These are phyloP conservation scores for Cladophialophora chaetospira DNA, from an alignment of 2,329 filamentous ascomycete genomes.

Conservation along the genomic window DNA sequence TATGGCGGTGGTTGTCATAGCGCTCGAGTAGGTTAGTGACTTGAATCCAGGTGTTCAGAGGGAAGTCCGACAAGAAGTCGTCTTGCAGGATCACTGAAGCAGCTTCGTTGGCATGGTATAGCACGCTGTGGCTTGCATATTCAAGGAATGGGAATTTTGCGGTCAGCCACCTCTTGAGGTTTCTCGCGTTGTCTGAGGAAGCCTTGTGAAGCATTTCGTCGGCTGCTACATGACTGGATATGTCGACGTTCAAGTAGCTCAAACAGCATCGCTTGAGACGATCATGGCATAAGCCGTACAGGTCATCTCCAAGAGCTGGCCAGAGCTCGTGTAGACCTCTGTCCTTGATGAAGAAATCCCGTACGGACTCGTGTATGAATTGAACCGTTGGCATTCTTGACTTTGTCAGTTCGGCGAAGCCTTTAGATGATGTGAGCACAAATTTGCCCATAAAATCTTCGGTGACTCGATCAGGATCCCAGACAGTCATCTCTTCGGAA, in stretches of 20 bases:
- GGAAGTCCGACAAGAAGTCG: slow-evolving; percentile 36
- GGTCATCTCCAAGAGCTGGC: slow-evolving; percentile 39
- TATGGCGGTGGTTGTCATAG: slow-evolving; percentile 36
- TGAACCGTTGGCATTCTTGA: slow-evolving; percentile 44
- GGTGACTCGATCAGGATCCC: slow-evolving; percentile 30
- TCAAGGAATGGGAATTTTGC: slow-evolving; percentile 48
- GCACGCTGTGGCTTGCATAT: slow-evolving; percentile 36
- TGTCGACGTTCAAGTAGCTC: slow-evolving; percentile 41
- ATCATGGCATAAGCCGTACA: slow-evolving; percentile 45
- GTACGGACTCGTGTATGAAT: slow-evolving; percentile 48
- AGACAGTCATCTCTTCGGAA: slow-evolving; percentile 23
- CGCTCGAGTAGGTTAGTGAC: slow-evolving; percentile 40
- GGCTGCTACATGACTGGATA: slow-evolving; percentile 10
- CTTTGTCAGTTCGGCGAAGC: slow-evolving; percentile 41
- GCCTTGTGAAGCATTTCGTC: slow-evolving; percentile 23
- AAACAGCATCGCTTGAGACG: slow-evolving; percentile 49
- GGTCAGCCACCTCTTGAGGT: slow-evolving; percentile 27
- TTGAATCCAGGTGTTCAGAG: slow-evolving; percentile 36
- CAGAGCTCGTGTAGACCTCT: slow-evolving; percentile 39
- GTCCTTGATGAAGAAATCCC: slow-evolving; percentile 46
- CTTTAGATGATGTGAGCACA: slow-evolving; percentile 52
- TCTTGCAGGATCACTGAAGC: slow-evolving; percentile 27
- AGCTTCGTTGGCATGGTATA: slow-evolving; percentile 37
- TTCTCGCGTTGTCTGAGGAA: slow-evolving; percentile 21
- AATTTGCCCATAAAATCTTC: slow-evolving; percentile 37